A percentile compares a stretch with the other conserved stretches of the same genome.
Evolutionary conservation across 768 basidiomycete genomes (phyloP).

Genomic region (Boletus eberwhitei): DNA sequence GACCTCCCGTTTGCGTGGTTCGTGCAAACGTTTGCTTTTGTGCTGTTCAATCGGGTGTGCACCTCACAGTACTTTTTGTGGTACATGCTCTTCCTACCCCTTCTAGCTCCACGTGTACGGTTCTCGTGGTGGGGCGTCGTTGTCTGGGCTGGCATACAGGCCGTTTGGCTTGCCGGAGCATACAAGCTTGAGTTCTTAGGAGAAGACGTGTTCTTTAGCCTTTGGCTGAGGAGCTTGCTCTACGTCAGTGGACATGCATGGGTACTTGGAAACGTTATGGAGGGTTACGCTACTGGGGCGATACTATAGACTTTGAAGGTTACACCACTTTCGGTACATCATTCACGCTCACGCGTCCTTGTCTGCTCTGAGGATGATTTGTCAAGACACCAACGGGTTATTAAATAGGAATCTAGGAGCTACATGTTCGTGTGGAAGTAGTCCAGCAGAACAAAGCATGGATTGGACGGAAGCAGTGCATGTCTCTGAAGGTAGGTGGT

Average conservation of each 20-base stretch:
- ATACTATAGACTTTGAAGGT: not conserved
- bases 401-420: slow-evolving; percentile 23
- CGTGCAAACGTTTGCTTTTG: slow-evolving; percentile 85
- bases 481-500: slow-evolving; percentile 12
- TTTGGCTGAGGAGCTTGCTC: slow-evolving; percentile 77
- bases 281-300: slow-evolving; percentile 33
- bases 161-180: slow-evolving; percentile 86
- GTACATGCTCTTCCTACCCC: slow-evolving; percentile 88
- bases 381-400: not conserved
- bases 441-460: slow-evolving; percentile 17
- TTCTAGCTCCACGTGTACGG: slow-evolving; percentile 65
- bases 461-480: slow-evolving; percentile 6
- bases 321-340: not conserved
- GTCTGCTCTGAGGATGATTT: not conserved
- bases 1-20: slow-evolving; percentile 86
- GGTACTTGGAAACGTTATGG: slow-evolving; percentile 68
- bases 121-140: slow-evolving; percentile 46
- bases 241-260: slow-evolving; percentile 78
- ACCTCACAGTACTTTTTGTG: slow-evolving; percentile 98
- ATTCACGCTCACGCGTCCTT: not conserved
- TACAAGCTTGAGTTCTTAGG: slow-evolving; percentile 90
- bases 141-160: slow-evolving; percentile 79
- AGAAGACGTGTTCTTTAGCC: slow-evolving; percentile 58
- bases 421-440: slow-evolving; percentile 11
- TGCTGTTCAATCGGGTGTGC: slow-evolving; percentile 98